Evolutionary conservation across 495 filamentous ascomycete genomes (phyloP), one percentile per base, ranked within the genome.

Genomic region (Margaritispora aquatica): DNA sequence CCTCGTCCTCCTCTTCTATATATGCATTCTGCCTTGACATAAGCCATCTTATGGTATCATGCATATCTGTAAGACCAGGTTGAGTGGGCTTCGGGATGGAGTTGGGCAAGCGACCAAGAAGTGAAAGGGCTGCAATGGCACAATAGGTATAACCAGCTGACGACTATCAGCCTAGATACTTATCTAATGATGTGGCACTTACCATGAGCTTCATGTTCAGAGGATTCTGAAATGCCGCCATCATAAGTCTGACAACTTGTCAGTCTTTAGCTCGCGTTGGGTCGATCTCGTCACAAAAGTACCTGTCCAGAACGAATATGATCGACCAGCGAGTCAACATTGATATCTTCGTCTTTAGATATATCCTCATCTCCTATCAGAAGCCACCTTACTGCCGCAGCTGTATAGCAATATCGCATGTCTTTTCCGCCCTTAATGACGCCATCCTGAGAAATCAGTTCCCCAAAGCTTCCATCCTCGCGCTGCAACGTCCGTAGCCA

Each of bases 161-260:
- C 66, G 22, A 63, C 17, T 47, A 56, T 52, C 36, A 61, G 51
- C 52, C 47, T 49, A 62, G 67, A 57, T 69, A 23, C 47, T 26
- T 50, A 11, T 50, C 38, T 44, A n/a, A 9, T 44, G 38, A 44
- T 63, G 46, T 8, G 3, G 71, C 58, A 66, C 83, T 52, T 79
- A 93, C 90, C 88, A 71, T 98, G 93, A 19, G 92, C 84, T 77
- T 98, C 94, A 47, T 93, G 86, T 58, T 82, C 85, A 2, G 88
- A 86, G 24, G 77, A 85, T 63, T 96, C 91, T 1, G 84, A 84
- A 67, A 97, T 84, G 27, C 95, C 95, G 11, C 91, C 89, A 69
- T 97, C 93, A 66, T 93, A 97, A 2, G 88, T 87, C 89, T 97
- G 66, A 29, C 23, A 75, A 63, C 54, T 50, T 55, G 55, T 58